Evolutionary conservation across 768 basidiomycete species (phyloP).

Genomic region (Phylloporus arenicola): DNA sequence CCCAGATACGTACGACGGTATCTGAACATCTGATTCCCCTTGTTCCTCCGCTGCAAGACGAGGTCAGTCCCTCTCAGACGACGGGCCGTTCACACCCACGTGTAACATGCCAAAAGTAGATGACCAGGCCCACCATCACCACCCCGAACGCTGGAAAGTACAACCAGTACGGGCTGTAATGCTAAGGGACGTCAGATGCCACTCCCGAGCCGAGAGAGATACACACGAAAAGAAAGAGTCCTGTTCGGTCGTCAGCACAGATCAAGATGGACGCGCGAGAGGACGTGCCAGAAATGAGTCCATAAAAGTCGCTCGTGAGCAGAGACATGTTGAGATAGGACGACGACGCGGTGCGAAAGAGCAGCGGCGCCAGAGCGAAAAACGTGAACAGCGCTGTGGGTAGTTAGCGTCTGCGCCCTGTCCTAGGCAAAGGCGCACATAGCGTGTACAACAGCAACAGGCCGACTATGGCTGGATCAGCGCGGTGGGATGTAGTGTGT

Average conservation of each 20-base stretch:
- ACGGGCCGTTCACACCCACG: conserved; percentile 67
- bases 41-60: conserved; percentile 59
- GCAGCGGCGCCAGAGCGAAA: conserved; percentile 75
- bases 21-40: conserved; percentile 38
- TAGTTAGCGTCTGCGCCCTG: background rate
- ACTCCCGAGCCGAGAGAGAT: background rate
- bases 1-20: conserved; percentile 15
- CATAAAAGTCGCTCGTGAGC: conserved; percentile 86
- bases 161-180: conserved; percentile 80
- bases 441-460: conserved; percentile 43
- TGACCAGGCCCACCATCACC: conserved; percentile 65
- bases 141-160: conserved; percentile 78
- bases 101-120: conserved; percentile 81
- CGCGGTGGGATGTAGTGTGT: conserved; percentile 28
- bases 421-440: conserved; percentile 17
- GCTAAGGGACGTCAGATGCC: conserved; percentile 36
- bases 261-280: background rate
- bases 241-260: conserved; percentile 17
- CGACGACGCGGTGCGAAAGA: conserved; percentile 81
- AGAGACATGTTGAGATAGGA: conserved; percentile 81
- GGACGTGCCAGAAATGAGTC: conserved; percentile 60
- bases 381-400: conserved; percentile 65
- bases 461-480: conserved; percentile 38
- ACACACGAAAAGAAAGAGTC: conserved; percentile 50
- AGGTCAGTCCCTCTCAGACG: no score